Evolutionary conservation across 2,329 filamentous ascomycete genomes (phyloP), one percentile per base, ranked within the genome.

Genomic region (Sordariomycetes sp.): DNA sequence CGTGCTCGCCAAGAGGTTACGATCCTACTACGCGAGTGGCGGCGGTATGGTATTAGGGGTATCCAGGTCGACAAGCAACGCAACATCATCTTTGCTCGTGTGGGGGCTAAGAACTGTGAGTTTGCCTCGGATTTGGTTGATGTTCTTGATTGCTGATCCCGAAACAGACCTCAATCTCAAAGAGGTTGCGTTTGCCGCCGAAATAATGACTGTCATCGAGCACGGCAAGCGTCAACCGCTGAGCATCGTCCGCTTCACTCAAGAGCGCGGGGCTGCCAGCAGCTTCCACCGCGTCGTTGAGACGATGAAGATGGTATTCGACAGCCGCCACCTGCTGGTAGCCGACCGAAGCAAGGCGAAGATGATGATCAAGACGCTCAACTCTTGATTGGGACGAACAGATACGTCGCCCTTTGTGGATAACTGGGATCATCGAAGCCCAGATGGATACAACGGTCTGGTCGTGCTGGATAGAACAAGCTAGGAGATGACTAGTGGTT

Each of bases 141-240:
- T 14, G 11, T 23, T 12, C 16, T 6, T 9, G 12, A 5, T 16
- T 31, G 25, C 33, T 34, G 18, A 34, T 16, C 6, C 3, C 10
- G 26, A 4, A 28, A 9, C 46, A 88, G 85, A 82, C 48, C 70
- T 94, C 33, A 72, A 81, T 42, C 74, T 95, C 52, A 92, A 88
- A 51, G 82, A 86, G 35, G 87, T 95, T n/a, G 72, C 81, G 11
- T 88, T 96, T 57, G 82, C 86, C 12, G 78, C 80, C 24, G 86
- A 95, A 54, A 72, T 95, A 40, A 93, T 93, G 63, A 86, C 82
- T 2, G 82, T 94, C 24, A 82, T 94, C 41, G 85, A 94, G 60
- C 83, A 92, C 50, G 85, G 85, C 31, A 79, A 77, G 42, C 79
- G 76, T 42, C 79, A 76, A 30, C 80, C 80, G 30, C 70, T 95